phyloP scores from a whole-genome alignment of 2,329 filamentous ascomycete genomes.

The Colletotrichum gloeosporioides region DNA sequence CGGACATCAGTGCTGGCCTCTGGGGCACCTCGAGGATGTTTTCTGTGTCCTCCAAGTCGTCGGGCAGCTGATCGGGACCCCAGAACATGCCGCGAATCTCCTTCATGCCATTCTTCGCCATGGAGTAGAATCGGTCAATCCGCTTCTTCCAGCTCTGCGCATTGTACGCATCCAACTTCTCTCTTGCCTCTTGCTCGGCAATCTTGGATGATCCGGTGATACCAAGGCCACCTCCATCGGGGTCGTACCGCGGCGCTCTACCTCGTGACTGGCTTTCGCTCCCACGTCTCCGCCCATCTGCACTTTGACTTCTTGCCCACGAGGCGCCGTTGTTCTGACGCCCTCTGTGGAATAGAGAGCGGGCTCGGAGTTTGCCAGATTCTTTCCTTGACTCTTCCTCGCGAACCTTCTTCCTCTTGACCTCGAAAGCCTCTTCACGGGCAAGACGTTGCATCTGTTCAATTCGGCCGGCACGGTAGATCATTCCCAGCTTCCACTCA shows the following conservation, averaged over 20 bases:
- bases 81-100: slow-evolving; percentile 83
- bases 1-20: slow-evolving; percentile 81
- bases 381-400: slow-evolving; percentile 69
- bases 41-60: slow-evolving; percentile 83
- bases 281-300: slow-evolving; percentile 48
- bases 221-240: slow-evolving; percentile 71
- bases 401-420: slow-evolving; percentile 85
- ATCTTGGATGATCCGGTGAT: slow-evolving; percentile 77
- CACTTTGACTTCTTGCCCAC: slow-evolving; percentile 60
- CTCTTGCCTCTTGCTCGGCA: slow-evolving; percentile 76
- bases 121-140: slow-evolving; percentile 77
- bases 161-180: slow-evolving; percentile 79
- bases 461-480: slow-evolving; percentile 86
- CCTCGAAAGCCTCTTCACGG: slow-evolving; percentile 84
- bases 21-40: slow-evolving; percentile 85
- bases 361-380: slow-evolving; percentile 56
- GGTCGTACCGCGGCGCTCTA: slow-evolving; percentile 73
- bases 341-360: slow-evolving; percentile 50
- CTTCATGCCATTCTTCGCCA: slow-evolving; percentile 75
- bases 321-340: slow-evolving; percentile 38
- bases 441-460: slow-evolving; percentile 92
- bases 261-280: slow-evolving; percentile 39
- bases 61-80: slow-evolving; percentile 80
- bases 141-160: slow-evolving; percentile 90
- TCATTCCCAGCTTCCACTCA: slow-evolving; percentile 95